Evolutionary conservation across 2,329 filamentous ascomycete genomes (phyloP).

Genomic region (Didymella segeticola): DNA sequence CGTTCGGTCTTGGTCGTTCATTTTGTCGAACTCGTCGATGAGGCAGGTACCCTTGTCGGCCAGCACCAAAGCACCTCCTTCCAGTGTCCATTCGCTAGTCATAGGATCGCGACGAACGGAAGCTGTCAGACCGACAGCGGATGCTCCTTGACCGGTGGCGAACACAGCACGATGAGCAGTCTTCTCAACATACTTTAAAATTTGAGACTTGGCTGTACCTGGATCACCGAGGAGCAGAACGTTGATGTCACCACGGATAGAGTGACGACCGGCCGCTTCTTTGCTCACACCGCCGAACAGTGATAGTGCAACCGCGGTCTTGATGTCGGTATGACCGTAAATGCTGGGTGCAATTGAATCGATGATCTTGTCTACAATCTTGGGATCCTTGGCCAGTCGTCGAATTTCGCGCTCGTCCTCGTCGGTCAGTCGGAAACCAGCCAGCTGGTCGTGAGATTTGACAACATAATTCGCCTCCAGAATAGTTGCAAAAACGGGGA

Average conservation of each 20-base stretch:
- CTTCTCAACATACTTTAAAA: constrained; percentile 97
- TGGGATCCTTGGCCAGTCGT: constrained; percentile 83
- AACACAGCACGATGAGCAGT: constrained; percentile 97
- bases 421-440: constrained; percentile 93
- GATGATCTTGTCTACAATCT: constrained; percentile 91
- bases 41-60: constrained; percentile 94
- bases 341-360: constrained; percentile 95
- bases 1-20: constrained; percentile 98
- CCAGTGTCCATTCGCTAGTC: constrained; percentile 96
- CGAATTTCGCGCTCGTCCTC: constrained; percentile 93
- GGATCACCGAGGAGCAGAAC: constrained; percentile 95
- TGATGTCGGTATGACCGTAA: constrained; percentile 95
- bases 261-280: constrained; percentile 83
- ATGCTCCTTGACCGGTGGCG: constrained; percentile 95
- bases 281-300: constrained; percentile 96
- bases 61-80: constrained; percentile 92
- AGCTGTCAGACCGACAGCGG: constrained; percentile 95
- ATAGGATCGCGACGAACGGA: constrained; percentile 94
- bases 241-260: constrained; percentile 97
- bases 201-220: constrained; percentile 96
- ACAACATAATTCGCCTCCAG: constrained; percentile 97
- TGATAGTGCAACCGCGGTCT: constrained; percentile 92
- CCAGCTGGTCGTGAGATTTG: constrained; percentile 96
- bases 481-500: constrained; percentile 97
- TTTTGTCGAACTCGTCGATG: constrained; percentile 99